Evolutionary conservation across 805 yeast genomes (phyloP).

Genomic region (Wickerhamia fluorescens): DNA sequence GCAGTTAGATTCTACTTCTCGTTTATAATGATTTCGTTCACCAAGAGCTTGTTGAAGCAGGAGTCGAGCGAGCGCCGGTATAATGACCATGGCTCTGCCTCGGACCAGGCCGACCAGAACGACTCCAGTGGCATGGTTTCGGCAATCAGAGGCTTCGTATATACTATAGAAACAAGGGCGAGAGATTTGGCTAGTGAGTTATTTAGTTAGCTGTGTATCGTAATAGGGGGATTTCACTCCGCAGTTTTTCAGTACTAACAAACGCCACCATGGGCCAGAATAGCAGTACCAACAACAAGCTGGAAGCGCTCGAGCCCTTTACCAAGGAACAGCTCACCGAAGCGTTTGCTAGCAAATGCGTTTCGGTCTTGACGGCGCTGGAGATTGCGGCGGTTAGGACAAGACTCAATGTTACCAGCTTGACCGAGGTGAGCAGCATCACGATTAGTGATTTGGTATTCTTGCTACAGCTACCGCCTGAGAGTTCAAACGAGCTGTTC

Average conservation of each 20-base stretch:
- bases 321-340: too few relatives aligned
- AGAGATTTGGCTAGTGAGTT: too few relatives aligned
- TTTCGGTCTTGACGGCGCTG: slow-evolving; percentile 11
- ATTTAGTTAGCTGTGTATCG: too few relatives aligned
- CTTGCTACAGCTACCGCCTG: too few relatives aligned
- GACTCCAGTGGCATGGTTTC: slow-evolving; percentile 13
- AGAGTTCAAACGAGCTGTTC: slow-evolving; percentile 4
- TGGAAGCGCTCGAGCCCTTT: too few relatives aligned
- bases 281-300: too few relatives aligned
- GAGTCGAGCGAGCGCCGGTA: slow-evolving; percentile 16
- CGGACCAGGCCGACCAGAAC: slow-evolving; percentile 22
- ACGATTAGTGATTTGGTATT: slow-evolving; percentile 15
- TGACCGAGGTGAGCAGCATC: slow-evolving; percentile 9
- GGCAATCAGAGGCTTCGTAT: too few relatives aligned
- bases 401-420: slow-evolving; percentile 9
- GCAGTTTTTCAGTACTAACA: too few relatives aligned
- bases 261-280: too few relatives aligned
- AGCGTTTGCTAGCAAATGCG: too few relatives aligned
- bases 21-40: slow-evolving; percentile 51
- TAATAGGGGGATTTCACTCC: too few relatives aligned
- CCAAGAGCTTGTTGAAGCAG: slow-evolving; percentile 46
- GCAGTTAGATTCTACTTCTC: slow-evolving; percentile 53
- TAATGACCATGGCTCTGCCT: slow-evolving; percentile 17
- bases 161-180: slow-evolving; percentile 28
- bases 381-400: slow-evolving; percentile 15